These are phyloP conservation scores for Viridothelium virens DNA, from an alignment of 495 filamentous ascomycete species.

Conservation along the genomic window DNA sequence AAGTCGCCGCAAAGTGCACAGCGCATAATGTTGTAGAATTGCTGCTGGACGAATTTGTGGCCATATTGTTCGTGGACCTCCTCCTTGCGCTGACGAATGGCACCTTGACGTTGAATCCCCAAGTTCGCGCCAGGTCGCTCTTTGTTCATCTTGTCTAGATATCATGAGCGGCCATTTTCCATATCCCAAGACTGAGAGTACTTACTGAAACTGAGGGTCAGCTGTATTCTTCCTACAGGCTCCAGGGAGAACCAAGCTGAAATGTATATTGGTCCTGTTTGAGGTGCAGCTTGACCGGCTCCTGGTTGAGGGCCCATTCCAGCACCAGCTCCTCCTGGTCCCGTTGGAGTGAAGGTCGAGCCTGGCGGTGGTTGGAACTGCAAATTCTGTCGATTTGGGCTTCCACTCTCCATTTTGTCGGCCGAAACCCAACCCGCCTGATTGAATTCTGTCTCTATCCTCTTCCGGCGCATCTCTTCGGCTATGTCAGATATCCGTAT, in stretches of 20 bases:
- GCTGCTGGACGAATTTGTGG: slow-evolving; percentile 94
- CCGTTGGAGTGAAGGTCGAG: slow-evolving; percentile 27
- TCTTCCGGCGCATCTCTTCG: slow-evolving; percentile 95
- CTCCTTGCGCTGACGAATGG: slow-evolving; percentile 93
- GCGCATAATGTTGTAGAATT: slow-evolving; percentile 99
- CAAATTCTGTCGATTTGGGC: slow-evolving; percentile 32
- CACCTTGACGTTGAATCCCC: slow-evolving; percentile 88
- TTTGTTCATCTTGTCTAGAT: slow-evolving; percentile 56
- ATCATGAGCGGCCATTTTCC: slow-evolving; percentile 33
- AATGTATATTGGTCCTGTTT: slow-evolving; percentile 57
- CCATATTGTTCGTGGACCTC: slow-evolving; percentile 96
- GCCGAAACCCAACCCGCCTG: slow-evolving; percentile 92
- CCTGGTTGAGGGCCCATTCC: slow-evolving; percentile 36
- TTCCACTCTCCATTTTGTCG: slow-evolving; percentile 70
- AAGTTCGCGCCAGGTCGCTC: slow-evolving; percentile 64
- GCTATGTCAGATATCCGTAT: slow-evolving; percentile 93
- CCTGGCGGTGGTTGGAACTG: slow-evolving; percentile 40
- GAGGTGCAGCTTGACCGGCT: slow-evolving; percentile 26
- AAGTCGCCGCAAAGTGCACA: slow-evolving; percentile 97
- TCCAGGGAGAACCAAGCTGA: slow-evolving; percentile 97
- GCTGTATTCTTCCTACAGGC: slow-evolving; percentile 78
- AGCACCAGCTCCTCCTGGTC: slow-evolving; percentile 23
- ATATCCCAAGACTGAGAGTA: neutral
- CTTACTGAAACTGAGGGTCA: slow-evolving; percentile 83
- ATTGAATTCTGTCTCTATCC: slow-evolving; percentile 88